Base-by-base conservation (phyloP, 2,329 filamentous ascomycete species). In the Tolypocladium amazonense region DNA sequence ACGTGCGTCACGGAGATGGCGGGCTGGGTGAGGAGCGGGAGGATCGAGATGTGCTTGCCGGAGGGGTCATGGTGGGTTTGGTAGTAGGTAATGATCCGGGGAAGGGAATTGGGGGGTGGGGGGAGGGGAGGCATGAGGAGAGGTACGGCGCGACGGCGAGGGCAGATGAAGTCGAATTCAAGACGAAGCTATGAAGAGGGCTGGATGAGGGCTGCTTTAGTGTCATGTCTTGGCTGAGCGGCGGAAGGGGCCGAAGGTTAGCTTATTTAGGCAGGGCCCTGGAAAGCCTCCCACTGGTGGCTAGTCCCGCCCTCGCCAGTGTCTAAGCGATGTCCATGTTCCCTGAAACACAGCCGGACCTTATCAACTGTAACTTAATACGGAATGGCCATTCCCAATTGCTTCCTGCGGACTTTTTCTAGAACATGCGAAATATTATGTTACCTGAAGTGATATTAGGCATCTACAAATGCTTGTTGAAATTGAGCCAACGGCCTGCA, bases 1-100 rank as follows among this genome's bases (percentile, higher is more conserved):
- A 96, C 80, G 74, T 97, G 92, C 0, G 92, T 96, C 33, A 82
- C 70, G 43, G 77, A 71, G 62, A 83, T 79, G 59, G 72, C 71
- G 6, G 77, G 68, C 55, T 78, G 72, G 20, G 72, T 76, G 64
- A 84, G 69, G 59, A 85, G 74, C 0, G 81, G 80, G 3, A 84
- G 75, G 61, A 83, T 73, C 4, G 81, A 83, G 63, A 85, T 78
- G 61, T 77, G 75, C 8, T 73, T 70, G 41, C 76, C 76, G 0
- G 66, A 61, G 8, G 67, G 64, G 63, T 78, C 73, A 67, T 83
- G 81, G 38, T 81, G 81, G 0, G 81, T 84, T 67, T 84, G 81
- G 69, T 80, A 80, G 71, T 82, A 82, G 56, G 77, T 72, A 43
- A 82, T 76, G 37, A 83, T 72, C 23, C 80, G 78, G 57, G 76